Evolutionary conservation across 805 yeast species (phyloP), one percentile per base, ranked within the genome.

Genomic region (Metschnikowia peoriensis): DNA sequence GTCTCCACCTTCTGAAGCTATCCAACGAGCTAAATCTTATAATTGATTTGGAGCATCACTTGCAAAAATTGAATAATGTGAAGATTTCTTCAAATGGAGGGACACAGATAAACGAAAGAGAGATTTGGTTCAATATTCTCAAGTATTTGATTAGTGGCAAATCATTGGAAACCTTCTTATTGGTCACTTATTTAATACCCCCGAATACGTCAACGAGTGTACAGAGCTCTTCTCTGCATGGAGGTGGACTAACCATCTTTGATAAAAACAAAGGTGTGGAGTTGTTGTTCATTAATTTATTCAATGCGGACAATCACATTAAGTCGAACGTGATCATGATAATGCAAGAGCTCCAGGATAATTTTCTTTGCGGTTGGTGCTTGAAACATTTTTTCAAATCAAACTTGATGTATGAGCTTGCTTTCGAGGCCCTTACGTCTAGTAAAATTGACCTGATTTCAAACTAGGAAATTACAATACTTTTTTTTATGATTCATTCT

Each of bases 201-300:
- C 78, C 79, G 7, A 68, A 64, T 50, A 68, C 70, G 12, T 67
- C 75, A 29, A 65, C 77, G 2, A 69, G 73, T 46, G 62, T 72
- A 38, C 76, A 71, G 55, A 64, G 72, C 45, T 64, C 70, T 16
- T 64, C 73, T 6, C 59, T 64, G 7, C 75, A 71, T 52, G 76
- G 77, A 0, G 77, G 78, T 7, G 68, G 64, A 53, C 55, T 71
- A 45, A 71, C 77, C 6, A 69, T 71, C 1, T 73, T 75, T 47
- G 79, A 75, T 54, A 72, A 74, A 55, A 76, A 76, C 58, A 71
- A 70, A 53, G 79, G 79, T 1, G 68, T 76, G 27, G 80, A 76
- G 55, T 63, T 73, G 22, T 53, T 76, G 22, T 59, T 75, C 38
- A 57, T 76, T 16, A 76, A 75, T 49, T 61, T 76, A 45, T 76